These are phyloP conservation scores for Mucor lusitanicus DNA, from an alignment of 371 early-diverging fungal species.

Conservation along the genomic window DNA sequence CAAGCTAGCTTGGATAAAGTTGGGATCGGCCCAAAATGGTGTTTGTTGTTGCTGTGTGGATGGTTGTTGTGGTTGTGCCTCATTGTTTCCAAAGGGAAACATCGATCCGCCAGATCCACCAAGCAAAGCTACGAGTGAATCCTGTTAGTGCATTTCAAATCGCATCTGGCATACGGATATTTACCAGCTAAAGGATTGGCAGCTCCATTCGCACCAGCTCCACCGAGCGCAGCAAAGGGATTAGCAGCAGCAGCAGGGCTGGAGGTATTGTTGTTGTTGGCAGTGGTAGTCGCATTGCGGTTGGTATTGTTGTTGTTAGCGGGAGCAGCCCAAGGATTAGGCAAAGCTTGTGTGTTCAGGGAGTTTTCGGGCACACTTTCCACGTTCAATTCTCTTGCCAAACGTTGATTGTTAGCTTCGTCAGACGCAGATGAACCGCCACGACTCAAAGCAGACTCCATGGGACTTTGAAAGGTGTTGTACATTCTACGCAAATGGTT, in stretches of 20 bases:
- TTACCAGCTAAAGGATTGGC: constrained; percentile 52
- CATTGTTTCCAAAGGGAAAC: constrained; percentile 39
- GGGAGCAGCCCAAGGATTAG: constrained; percentile 81
- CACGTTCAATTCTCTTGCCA: constrained; percentile 71
- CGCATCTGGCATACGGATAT: constrained; percentile 8
- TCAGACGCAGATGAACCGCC: constrained; percentile 48
- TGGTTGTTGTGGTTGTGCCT: constrained; percentile 14
- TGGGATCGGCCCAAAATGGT: constrained; percentile 54
- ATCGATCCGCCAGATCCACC: constrained; percentile 11
- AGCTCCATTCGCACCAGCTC: constrained; percentile 7
- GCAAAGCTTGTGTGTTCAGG: constrained; percentile 79
- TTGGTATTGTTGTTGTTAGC: not conserved
- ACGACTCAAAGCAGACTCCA: constrained; percentile 52
- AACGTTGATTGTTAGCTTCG: constrained; percentile 65
- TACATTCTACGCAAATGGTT: constrained; percentile 84
- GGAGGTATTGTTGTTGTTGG: constrained; percentile 2
- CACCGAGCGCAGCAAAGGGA: constrained; percentile 12
- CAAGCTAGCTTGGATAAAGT: constrained; percentile 44
- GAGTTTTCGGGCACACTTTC: constrained; percentile 59
- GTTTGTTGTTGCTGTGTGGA: constrained; percentile 9
- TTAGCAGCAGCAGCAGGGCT: constrained; percentile 8
- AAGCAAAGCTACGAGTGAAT: constrained; percentile 15
- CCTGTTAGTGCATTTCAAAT: not conserved
- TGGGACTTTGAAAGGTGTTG: constrained; percentile 72
- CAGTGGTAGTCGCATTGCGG: not conserved